Base-by-base conservation (phyloP, 1,284 basidiomycete species). In the Papiliotrema fonsecae region DNA sequence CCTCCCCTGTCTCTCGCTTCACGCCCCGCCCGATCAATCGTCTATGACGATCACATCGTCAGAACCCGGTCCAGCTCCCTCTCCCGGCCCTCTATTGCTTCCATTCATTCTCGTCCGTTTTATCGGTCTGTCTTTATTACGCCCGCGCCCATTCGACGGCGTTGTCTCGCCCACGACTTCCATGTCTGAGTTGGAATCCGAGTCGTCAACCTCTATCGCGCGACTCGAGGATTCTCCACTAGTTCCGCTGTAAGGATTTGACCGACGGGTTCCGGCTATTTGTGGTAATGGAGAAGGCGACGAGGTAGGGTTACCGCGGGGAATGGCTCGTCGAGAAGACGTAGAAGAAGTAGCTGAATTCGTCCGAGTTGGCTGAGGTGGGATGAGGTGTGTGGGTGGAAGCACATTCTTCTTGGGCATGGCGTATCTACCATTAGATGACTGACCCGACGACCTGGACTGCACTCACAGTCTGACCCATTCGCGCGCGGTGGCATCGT, bases 401-500 rank as follows among this genome's bases (percentile, higher is more conserved):
- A 52, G 35, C 21, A 50, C 37, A 9, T 39, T 27, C 13, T 45
- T 28, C 47, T 60, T 59, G 6, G 63, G 62, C n/a, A 39, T 51
- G 2, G 67, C 67, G 46, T 63, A 68, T 41, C 65, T 66, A 10
- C 11, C 16, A 5, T 55, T 25, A 55, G 50, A 39, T 45, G 35
- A 44, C 16, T 32, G 6, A 4, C 16, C 24, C n/a, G 34, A 13
- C 25, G 16, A 14, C 16, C n/a, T 13, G 3, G 19, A 22, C 10
- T 18, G 18, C 2, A 49, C 55, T 31, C 19, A 57, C 52, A 57
- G 27, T 43, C 87, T 83, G 67, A 89, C 89, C 89, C 91, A 94
- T 77, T 94, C 89, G 73, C 87, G 79, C 24, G 92, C 93, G 14
- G 86, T 94, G 55, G 86, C 82, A 75, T 96, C 92, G 70, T 96